Conservation (phyloP, 2,329 filamentous ascomycete species). For the Alternaria metachromatica region DNA sequence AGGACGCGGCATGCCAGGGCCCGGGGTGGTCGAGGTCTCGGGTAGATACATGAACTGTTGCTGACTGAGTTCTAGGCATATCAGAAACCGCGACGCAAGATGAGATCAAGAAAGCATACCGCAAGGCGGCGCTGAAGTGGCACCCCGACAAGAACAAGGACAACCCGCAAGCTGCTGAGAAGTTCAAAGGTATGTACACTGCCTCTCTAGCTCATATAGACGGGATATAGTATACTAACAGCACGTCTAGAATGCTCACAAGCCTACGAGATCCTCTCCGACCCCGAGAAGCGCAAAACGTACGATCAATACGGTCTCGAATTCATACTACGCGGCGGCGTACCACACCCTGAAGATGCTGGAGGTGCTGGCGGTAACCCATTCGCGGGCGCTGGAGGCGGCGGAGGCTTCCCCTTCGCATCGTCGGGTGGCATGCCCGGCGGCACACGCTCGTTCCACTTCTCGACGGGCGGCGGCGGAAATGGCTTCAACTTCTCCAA, state of each 20-base stretch:
- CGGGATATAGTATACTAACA: conserved; percentile 19
- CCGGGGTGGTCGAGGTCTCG: conserved; percentile 10
- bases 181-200: conserved; percentile 75
- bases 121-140: conserved; percentile 87
- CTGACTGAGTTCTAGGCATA: conserved; percentile 57
- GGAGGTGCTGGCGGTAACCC: conserved; percentile 49
- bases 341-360: conserved; percentile 63
- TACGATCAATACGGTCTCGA: conserved; percentile 97
- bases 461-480: conserved; percentile 63
- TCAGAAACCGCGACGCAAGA: conserved; percentile 83
- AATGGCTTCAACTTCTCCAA: conserved; percentile 82
- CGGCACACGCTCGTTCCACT: conserved; percentile 67
- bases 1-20: neutral
- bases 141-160: conserved; percentile 99
- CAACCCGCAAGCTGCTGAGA: conserved; percentile 82
- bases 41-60: conserved; percentile 12
- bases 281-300: conserved; percentile 93
- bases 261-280: conserved; percentile 96
- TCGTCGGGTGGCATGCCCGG: conserved; percentile 65
- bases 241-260: conserved; percentile 78
- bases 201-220: neutral
- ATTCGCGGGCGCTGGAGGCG: conserved; percentile 51
- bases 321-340: conserved; percentile 83
- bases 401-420: conserved; percentile 60
- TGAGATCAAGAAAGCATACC: conserved; percentile 96